These are phyloP conservation scores for Sinapis alba DNA, from an alignment of 441 rosid species.

Conservation along the genomic window DNA sequence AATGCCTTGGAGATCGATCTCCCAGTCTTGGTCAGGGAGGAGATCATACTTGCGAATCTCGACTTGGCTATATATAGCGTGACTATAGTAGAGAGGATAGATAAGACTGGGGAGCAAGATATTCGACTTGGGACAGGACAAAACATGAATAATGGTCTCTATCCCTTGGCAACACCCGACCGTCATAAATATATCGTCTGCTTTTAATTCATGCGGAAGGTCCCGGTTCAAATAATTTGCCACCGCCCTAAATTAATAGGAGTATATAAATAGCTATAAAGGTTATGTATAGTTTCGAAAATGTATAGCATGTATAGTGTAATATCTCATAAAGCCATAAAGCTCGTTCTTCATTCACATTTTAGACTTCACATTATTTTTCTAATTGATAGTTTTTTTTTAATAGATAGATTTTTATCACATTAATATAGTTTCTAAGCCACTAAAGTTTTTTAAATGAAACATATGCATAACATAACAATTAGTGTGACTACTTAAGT, in stretches of 20 bases:
- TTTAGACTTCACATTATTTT: not conserved
- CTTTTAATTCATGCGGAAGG: constrained; percentile 47
- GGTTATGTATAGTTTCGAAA: not conserved
- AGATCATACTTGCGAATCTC: constrained; percentile 64
- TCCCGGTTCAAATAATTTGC: constrained; percentile 47
- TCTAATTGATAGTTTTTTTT: not conserved
- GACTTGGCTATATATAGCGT: constrained; percentile 38
- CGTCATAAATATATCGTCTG: constrained; percentile 58
- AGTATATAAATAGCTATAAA: not conserved
- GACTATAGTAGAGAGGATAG: constrained; percentile 51
- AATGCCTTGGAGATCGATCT: constrained; percentile 56
- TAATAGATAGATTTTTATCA: not conserved
- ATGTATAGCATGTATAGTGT: not conserved
- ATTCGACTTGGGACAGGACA: constrained; percentile 52
- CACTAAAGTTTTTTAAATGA: not conserved
- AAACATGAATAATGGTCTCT: constrained; percentile 43
- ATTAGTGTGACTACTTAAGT: not conserved
- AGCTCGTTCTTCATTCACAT: not conserved
- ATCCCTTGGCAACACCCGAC: constrained; percentile 59
- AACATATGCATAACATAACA: not conserved
- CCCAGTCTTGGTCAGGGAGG: constrained; percentile 59
- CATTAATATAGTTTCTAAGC: not conserved
- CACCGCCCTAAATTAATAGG: constrained; percentile 40
- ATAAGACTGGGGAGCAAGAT: constrained; percentile 56
- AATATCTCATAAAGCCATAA: not conserved